These are phyloP conservation scores for Aspergillus fumigatiaffinis DNA, from an alignment of 2,329 filamentous ascomycete genomes.

Conservation along the genomic window DNA sequence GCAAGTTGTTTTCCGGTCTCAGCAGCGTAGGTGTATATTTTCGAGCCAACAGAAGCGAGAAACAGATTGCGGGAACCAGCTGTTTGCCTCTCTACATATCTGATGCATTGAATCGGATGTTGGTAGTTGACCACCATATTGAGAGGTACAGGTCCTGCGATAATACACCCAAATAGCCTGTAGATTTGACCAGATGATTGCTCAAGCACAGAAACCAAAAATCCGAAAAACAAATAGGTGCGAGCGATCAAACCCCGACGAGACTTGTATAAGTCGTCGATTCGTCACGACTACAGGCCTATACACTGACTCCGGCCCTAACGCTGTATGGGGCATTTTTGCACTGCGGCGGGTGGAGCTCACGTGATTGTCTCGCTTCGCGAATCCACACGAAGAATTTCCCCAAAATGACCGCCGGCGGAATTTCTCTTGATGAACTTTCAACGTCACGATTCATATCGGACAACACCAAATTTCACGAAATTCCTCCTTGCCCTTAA, in stretches of 20 bases:
- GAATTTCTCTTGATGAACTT: constrained; percentile 12
- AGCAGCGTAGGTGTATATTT: constrained; percentile 64
- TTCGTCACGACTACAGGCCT: neutral
- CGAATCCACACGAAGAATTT: constrained; percentile 36
- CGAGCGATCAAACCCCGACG: neutral
- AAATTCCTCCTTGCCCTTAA: constrained; percentile 77
- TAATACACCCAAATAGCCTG: neutral
- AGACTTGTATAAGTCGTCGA: neutral
- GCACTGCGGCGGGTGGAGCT: constrained; percentile 2
- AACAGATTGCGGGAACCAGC: constrained; percentile 47
- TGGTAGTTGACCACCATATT: constrained; percentile 33
- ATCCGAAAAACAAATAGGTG: neutral
- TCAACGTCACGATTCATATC: constrained; percentile 23
- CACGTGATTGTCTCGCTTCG: constrained; percentile 38
- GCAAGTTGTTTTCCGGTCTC: constrained; percentile 56
- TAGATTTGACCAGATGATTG: neutral
- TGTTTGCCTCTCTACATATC: constrained; percentile 29
- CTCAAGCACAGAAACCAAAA: neutral
- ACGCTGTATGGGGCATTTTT: neutral
- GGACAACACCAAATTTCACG: constrained; percentile 24
- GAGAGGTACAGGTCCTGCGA: constrained; percentile 1
- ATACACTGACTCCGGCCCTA: neutral
- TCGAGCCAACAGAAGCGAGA: constrained; percentile 69
- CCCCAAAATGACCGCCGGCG: constrained; percentile 19
- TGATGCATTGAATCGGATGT: constrained; percentile 63